Percentiles rank a stretch among this genome's conserved stretches.
Evolutionary conservation across 352 stramenopile species (phyloP).

Genomic region (Globisporangium camurandrum): DNA sequence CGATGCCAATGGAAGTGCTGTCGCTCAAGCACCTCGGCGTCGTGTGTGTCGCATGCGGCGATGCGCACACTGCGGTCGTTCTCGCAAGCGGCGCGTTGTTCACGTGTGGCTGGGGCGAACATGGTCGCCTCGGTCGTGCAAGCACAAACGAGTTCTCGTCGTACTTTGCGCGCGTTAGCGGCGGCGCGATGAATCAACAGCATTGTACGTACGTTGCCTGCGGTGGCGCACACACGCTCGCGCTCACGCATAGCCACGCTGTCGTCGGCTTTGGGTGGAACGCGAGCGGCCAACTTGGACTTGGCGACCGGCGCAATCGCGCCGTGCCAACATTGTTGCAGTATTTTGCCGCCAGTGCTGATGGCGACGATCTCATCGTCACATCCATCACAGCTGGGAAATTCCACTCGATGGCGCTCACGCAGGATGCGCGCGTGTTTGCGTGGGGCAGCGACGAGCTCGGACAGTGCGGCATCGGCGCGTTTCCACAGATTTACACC

Average conservation of each 20-base stretch:
- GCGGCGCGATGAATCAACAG: conserved; percentile 7
- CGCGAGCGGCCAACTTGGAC: conserved; percentile 42
- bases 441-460: conserved; percentile 71
- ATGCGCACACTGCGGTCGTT: conserved; percentile 52
- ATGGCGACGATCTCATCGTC: conserved; percentile 19
- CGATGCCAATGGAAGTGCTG: conserved; percentile 44
- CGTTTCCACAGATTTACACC: conserved; percentile 71
- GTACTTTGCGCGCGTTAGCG: conserved; percentile 29
- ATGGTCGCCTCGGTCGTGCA: conserved; percentile 42
- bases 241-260: conserved; percentile 22
- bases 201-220: conserved; percentile 49
- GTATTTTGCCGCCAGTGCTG: no score
- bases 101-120: conserved; percentile 50
- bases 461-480: conserved; percentile 55
- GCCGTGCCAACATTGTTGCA: conserved; percentile 22
- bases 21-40: conserved; percentile 32
- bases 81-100: conserved; percentile 33
- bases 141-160: conserved; percentile 20
- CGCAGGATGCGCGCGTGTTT: conserved; percentile 47
- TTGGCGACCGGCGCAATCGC: conserved; percentile 52
- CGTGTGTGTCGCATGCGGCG: conserved; percentile 39
- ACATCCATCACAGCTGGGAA: conserved; percentile 39
- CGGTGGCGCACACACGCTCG: conserved; percentile 53
- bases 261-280: conserved; percentile 60
- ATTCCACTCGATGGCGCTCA: conserved; percentile 40